Conservation (phyloP, 1,284 basidiomycete genomes). For the Malassezia caprae region DNA sequence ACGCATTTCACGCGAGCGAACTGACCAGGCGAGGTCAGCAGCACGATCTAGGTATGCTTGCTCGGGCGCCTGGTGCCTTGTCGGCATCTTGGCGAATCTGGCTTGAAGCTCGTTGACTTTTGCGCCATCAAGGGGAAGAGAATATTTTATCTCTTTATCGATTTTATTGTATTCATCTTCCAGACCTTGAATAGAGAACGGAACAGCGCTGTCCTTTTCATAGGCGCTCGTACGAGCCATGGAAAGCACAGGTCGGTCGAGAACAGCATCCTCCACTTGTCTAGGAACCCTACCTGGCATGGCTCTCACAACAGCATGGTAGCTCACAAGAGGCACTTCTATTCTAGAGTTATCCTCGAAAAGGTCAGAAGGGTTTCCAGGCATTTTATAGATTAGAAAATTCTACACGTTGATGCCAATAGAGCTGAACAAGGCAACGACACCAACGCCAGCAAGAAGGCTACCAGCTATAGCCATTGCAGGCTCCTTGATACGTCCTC, state of each 20-base stretch:
- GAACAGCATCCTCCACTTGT: background rate
- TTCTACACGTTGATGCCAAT: conserved; percentile 36
- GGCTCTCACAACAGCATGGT: no score
- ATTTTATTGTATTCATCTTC: background rate
- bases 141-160: background rate
- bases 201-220: background rate
- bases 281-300: background rate
- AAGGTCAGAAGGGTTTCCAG: background rate
- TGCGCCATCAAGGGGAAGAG: background rate
- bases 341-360: background rate
- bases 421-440: conserved; percentile 40
- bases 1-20: background rate
- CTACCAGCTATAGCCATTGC: conserved; percentile 23
- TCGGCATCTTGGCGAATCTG: background rate
- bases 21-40: background rate
- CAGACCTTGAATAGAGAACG: background rate
- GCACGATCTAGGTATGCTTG: background rate
- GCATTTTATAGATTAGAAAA: background rate
- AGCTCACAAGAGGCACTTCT: background rate
- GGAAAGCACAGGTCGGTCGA: background rate
- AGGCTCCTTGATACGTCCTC: conserved; percentile 21
- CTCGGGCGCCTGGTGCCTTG: background rate
- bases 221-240: background rate
- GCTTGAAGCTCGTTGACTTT: background rate
- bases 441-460: conserved; percentile 32